phyloP scores from a whole-genome alignment of 148 eudicot species.

The Agrostemma githago region DNA sequence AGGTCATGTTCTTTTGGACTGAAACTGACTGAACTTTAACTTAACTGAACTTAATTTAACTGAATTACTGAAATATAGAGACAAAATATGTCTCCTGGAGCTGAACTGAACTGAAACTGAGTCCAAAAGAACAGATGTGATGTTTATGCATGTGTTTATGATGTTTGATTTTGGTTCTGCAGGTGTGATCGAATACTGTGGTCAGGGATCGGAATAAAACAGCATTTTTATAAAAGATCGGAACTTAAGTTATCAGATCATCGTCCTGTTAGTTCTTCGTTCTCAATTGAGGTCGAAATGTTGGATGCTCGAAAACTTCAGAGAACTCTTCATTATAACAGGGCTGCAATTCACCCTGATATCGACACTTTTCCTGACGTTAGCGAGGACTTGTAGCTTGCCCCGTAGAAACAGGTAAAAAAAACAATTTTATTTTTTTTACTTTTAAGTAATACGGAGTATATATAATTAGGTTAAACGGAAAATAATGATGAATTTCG shows the following conservation, averaged over 20 bases:
- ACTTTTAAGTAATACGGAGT: neutral
- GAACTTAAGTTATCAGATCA: constrained; percentile 82
- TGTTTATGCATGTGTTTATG: constrained; percentile 2
- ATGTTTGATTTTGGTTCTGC: constrained; percentile 18
- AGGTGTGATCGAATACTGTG: constrained; percentile 97
- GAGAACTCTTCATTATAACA: constrained; percentile 65
- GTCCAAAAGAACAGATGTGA: too few species aligned
- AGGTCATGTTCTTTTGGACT: too few species aligned
- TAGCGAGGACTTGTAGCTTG: constrained; percentile 5
- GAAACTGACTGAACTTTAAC: too few species aligned
- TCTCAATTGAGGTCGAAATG: constrained; percentile 74
- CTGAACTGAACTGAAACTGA: too few species aligned
- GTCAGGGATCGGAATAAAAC: constrained; percentile 82
- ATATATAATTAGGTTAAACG: neutral
- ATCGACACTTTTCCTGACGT: constrained; percentile 32
- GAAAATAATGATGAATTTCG: neutral
- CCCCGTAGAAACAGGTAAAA: constrained; percentile 15
- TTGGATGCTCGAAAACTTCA: constrained; percentile 67
- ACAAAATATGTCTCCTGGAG: too few species aligned
- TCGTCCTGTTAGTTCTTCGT: constrained; percentile 83
- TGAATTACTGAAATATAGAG: too few species aligned
- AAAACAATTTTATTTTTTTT: too few species aligned
- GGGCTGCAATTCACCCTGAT: constrained; percentile 72
- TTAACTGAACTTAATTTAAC: too few species aligned
- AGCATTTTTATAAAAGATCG: constrained; percentile 58